A percentile compares a stretch with the other conserved stretches of the same genome.
Evolutionary conservation across 352 stramenopile genomes (phyloP).

Genomic region (Globisporangium spiculum): DNA sequence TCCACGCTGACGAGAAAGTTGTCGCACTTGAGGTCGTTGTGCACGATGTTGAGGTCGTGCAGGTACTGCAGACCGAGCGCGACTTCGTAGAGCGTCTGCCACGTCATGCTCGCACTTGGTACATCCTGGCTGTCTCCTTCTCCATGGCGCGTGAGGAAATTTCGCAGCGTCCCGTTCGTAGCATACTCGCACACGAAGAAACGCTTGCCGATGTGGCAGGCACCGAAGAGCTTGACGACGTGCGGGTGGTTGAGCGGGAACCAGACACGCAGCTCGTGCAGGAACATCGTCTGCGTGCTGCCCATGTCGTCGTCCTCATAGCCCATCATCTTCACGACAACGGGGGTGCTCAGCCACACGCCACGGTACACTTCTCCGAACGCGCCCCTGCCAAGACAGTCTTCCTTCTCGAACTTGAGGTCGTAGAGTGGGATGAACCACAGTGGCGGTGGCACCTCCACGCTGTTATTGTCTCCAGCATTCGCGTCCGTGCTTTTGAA

Average conservation of each 20-base stretch:
- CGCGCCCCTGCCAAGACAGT: slow-evolving; percentile 4
- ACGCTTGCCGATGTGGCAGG: slow-evolving; percentile 32
- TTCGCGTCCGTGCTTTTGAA: not conserved
- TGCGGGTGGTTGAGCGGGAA: slow-evolving; percentile 34
- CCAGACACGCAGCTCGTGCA: slow-evolving; percentile 36
- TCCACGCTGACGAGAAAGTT: slow-evolving; percentile 14
- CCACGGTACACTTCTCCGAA: slow-evolving; percentile 10
- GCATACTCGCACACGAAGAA: slow-evolving; percentile 39
- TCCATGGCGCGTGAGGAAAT: slow-evolving; percentile 18
- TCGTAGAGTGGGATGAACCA: slow-evolving; percentile 15
- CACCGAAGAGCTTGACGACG: slow-evolving; percentile 37
- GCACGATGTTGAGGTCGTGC: slow-evolving; percentile 12
- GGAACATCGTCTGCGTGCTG: slow-evolving; percentile 16
- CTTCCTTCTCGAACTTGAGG: slow-evolving; percentile 6
- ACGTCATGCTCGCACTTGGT: not conserved
- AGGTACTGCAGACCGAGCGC: slow-evolving; percentile 14
- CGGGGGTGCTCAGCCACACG: slow-evolving; percentile 9
- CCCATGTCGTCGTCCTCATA: slow-evolving; percentile 1
- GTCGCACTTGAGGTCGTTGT: slow-evolving; percentile 19
- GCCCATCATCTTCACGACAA: slow-evolving; percentile 16
- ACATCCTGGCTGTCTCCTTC: not conserved
- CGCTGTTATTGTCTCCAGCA: too few relatives aligned
- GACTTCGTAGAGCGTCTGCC: slow-evolving; percentile 13
- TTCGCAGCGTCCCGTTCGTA: slow-evolving; percentile 23
- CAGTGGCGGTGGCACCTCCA: not conserved